phyloP scores from a whole-genome alignment of 2,329 filamentous ascomycete species.

The Fusarium miscanthi region DNA sequence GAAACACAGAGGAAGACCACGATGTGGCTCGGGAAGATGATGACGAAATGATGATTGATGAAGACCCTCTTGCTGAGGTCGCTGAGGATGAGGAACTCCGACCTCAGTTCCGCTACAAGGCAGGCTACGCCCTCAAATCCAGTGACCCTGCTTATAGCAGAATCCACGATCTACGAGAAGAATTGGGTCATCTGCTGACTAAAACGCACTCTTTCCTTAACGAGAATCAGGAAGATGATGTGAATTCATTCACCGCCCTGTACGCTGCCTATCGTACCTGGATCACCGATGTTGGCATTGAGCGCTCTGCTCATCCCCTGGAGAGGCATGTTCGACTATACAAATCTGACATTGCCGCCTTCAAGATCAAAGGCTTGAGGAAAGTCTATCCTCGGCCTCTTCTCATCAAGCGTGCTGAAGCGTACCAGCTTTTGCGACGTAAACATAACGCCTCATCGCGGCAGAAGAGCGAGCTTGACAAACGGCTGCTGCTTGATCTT shows the following conservation, averaged over 20 bases:
- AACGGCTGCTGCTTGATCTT: constrained; percentile 83
- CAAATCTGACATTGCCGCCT: constrained; percentile 86
- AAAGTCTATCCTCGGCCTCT: constrained; percentile 94
- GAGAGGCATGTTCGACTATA: constrained; percentile 88
- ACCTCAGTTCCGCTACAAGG: constrained; percentile 87
- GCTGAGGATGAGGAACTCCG: constrained; percentile 84
- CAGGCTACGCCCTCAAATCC: constrained; percentile 80
- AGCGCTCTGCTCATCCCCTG: constrained; percentile 91
- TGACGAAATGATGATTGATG: constrained; percentile 57
- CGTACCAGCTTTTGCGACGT: constrained; percentile 93
- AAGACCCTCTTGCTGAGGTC: constrained; percentile 69
- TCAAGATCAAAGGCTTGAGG: constrained; percentile 91
- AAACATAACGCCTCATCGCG: constrained; percentile 92
- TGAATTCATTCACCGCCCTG: constrained; percentile 91
- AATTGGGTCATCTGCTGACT: constrained; percentile 83
- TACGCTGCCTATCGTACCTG: constrained; percentile 94
- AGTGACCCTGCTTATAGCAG: constrained; percentile 71
- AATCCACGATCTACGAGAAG: constrained; percentile 84
- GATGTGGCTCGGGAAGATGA: constrained; percentile 64
- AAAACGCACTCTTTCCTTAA: constrained; percentile 86
- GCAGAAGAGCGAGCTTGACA: constrained; percentile 90
- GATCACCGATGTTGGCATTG: constrained; percentile 98
- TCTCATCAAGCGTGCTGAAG: constrained; percentile 91
- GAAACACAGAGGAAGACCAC: constrained; percentile 60
- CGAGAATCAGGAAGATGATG: constrained; percentile 90